These are phyloP conservation scores for Fomitopsis palustris DNA, from an alignment of 1,284 basidiomycete genomes.

Conservation along the genomic window DNA sequence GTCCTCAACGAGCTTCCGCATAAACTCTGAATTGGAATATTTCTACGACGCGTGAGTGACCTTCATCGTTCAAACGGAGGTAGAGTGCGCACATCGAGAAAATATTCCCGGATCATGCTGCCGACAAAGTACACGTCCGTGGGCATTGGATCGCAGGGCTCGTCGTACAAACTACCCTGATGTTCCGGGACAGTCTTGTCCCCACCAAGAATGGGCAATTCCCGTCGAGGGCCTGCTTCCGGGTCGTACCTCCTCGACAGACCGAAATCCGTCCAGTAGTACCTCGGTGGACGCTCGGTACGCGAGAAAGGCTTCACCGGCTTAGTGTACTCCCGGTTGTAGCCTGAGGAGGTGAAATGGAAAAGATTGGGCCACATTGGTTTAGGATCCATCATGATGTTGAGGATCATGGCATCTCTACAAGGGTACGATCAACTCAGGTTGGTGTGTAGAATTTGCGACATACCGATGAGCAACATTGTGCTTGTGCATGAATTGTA, in stretches of 20 bases:
- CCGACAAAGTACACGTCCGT: constrained; percentile 29
- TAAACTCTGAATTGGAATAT: constrained; percentile 9
- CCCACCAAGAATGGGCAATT: constrained; percentile 14
- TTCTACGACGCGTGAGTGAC: neutral
- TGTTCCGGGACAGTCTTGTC: constrained; percentile 25
- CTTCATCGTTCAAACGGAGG: too few relatives aligned
- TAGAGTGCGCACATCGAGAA: constrained; percentile 9
- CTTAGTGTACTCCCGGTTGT: constrained; percentile 15
- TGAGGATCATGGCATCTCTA: constrained; percentile 38
- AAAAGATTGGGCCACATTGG: constrained; percentile 24
- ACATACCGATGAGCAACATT: constrained; percentile 16
- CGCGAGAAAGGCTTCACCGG: constrained; percentile 25
- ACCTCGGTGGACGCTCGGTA: constrained; percentile 26
- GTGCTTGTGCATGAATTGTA: constrained; percentile 16
- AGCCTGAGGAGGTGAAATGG: constrained; percentile 18
- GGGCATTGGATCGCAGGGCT: constrained; percentile 22
- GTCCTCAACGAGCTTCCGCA: constrained; percentile 8
- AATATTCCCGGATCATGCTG: constrained; percentile 26
- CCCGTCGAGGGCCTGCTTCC: neutral
- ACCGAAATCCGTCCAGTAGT: constrained; percentile 35
- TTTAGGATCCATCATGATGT: constrained; percentile 37
- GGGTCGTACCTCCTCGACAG: constrained; percentile 26
- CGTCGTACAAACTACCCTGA: constrained; percentile 1
- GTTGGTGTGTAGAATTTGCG: neutral
- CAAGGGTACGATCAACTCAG: neutral